Percentiles rank a stretch among this genome's conserved stretches.
Evolutionary conservation across 2,329 filamentous ascomycete species (phyloP).

Genomic region (Leptoxyphium fumago): DNA sequence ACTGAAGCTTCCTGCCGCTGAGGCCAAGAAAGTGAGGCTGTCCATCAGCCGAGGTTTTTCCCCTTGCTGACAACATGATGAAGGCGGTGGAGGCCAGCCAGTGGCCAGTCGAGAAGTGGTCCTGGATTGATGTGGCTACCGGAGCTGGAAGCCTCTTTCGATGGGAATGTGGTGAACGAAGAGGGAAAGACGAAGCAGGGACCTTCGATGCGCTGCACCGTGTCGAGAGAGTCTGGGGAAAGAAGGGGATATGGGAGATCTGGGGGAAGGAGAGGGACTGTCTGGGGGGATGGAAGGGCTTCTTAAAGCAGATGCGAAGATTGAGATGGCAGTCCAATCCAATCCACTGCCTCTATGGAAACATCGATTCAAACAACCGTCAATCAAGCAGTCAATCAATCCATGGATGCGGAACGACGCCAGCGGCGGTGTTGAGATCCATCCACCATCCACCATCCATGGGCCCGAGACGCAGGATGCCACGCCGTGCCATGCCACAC

Average conservation of each 20-base stretch:
- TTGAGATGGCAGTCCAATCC: not conserved
- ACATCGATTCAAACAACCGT: not conserved
- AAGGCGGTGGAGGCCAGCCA: not conserved
- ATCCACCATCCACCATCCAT: not conserved
- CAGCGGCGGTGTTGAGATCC: not conserved
- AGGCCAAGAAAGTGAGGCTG: constrained; percentile 42
- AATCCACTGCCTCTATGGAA: not conserved
- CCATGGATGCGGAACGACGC: not conserved
- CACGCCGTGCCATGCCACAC: too few relatives aligned
- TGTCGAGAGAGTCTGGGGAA: not conserved
- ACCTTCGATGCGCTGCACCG: not conserved
- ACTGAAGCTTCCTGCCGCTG: constrained; percentile 40
- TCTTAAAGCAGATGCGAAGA: not conserved
- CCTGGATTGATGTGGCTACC: too few relatives aligned
- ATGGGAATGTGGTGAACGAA: not conserved
- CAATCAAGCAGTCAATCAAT: not conserved
- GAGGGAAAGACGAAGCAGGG: not conserved
- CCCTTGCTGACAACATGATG: constrained; percentile 7
- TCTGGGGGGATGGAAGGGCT: not conserved
- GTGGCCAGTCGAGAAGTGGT: not conserved
- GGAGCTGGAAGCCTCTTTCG: too few relatives aligned
- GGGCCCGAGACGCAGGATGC: too few relatives aligned
- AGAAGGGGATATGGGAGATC: not conserved
- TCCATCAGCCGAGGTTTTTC: constrained; percentile 11
- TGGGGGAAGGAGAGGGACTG: not conserved